phyloP scores from a whole-genome alignment of 768 basidiomycete species.

The Omphalotus guepiniiformis region DNA sequence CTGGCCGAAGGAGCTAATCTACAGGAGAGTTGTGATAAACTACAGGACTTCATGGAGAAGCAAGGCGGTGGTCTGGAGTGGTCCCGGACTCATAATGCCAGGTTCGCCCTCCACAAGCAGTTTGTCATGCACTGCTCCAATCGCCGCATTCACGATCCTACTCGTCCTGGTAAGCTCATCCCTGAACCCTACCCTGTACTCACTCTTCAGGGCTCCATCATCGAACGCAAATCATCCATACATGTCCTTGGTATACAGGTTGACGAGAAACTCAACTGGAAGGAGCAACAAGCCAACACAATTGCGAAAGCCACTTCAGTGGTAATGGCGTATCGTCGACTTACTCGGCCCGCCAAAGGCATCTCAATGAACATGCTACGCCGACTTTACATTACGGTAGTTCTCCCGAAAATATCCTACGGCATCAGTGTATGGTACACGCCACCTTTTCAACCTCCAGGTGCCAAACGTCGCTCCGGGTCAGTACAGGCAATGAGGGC shows the following conservation, averaged over 20 bases:
- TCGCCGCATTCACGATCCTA: slow-evolving; percentile 5
- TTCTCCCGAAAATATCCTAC: slow-evolving; percentile 1
- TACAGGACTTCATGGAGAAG: slow-evolving; percentile 14
- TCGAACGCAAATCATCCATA: background rate
- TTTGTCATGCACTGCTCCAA: background rate
- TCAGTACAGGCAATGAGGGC: background rate
- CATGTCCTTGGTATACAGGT: background rate
- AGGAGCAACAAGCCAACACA: background rate
- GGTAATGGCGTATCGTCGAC: background rate
- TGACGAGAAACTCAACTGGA: background rate
- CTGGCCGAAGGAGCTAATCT: slow-evolving; percentile 7
- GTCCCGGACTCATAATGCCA: background rate
- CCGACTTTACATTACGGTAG: slow-evolving; percentile 9
- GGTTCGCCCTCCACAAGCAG: background rate
- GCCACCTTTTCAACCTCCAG: background rate
- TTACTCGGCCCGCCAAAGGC: background rate
- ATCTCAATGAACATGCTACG: slow-evolving; percentile 2
- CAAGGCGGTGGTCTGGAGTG: background rate
- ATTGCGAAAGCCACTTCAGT: background rate
- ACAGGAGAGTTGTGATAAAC: background rate
- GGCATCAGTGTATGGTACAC: slow-evolving; percentile 1
- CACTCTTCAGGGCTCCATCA: background rate
- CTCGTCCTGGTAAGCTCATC: background rate
- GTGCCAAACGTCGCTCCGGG: background rate
- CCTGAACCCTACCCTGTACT: background rate